phyloP scores from a whole-genome alignment of 306 rosid species.

The cucumber (Cucumis sativus) region DNA sequence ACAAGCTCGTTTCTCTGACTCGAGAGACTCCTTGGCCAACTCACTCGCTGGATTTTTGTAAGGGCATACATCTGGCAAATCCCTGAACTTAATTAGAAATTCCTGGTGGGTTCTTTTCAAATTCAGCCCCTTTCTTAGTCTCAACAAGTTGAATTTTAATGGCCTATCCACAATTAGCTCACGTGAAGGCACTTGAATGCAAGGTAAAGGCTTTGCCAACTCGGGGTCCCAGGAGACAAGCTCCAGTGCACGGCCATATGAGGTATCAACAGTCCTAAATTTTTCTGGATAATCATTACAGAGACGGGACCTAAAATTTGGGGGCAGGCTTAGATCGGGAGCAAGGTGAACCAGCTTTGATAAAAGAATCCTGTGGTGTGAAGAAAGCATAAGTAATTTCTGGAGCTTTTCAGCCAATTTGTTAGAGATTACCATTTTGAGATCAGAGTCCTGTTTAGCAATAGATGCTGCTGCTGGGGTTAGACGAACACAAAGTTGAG shows the following conservation, averaged over 20 bases:
- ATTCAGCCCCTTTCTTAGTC: conserved; percentile 73
- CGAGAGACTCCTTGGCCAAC: conserved; percentile 50
- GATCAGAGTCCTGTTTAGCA: conserved; percentile 47
- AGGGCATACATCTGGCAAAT: conserved; percentile 68
- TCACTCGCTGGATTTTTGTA: conserved; percentile 26
- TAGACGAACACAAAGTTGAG: conserved; percentile 78
- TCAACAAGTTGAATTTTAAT: conserved; percentile 73
- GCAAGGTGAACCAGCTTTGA: conserved; percentile 85
- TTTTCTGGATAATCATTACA: conserved; percentile 74
- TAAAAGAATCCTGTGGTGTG: conserved; percentile 51
- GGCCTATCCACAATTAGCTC: conserved; percentile 81
- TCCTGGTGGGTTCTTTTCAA: conserved; percentile 62
- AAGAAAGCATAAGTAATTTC: conserved; percentile 78
- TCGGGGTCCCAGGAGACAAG: conserved; percentile 60
- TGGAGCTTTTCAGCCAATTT: conserved; percentile 71
- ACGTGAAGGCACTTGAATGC: conserved; percentile 23
- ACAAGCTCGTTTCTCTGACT: conserved; percentile 84
- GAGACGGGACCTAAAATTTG: conserved; percentile 67
- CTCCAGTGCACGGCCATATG: conserved; percentile 89
- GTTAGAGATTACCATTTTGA: conserved; percentile 37
- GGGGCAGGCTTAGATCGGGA: conserved; percentile 82
- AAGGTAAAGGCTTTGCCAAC: conserved; percentile 48
- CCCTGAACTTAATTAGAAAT: conserved; percentile 61
- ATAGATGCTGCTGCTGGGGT: conserved; percentile 80
- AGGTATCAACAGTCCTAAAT: conserved; percentile 65